Evolutionary conservation across 2,329 filamentous ascomycete species (phyloP), one percentile per base, ranked within the genome.

Genomic region (Parascedosporium putredinis): DNA sequence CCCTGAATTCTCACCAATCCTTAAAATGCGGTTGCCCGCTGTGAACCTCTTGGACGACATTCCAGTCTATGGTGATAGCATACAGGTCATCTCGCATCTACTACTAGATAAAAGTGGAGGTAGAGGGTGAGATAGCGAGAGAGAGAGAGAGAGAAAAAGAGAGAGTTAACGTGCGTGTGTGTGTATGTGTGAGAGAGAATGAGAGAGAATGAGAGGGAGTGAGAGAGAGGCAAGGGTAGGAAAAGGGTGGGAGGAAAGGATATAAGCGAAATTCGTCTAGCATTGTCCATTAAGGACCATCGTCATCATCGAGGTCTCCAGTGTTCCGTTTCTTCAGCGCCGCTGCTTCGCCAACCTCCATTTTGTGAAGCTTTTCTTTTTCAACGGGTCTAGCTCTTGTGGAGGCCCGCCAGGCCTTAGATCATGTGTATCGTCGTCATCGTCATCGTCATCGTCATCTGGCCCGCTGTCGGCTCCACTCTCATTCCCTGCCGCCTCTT

Each of bases 281-380:
- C 40, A 23, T n/a, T n/a, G n/a, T n/a, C 20, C 24, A 20, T n/a
- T 45, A 31, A n/a, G 43, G 4, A n/a, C 14, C n/a, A 45, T 60
- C 64, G 24, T 69, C 66, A 4, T 70, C 68, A 1, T 68, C 66
- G 1, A 67, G 61, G 2, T 68, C 66, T 2, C 63, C 62, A 14
- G 67, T 64, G 22, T 68, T 58, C 47, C 64, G 61, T 59, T 62
- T 64, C 50, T 61, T 63, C 4, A 80, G 62, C 7, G 76, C 77
- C 2, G 69, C 71, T 10, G 76, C 77, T 58, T 81, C 77, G 51
- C 72, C 74, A 2, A 77, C 71, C 55, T 81, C 77, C 77, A 81
- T 81, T 56, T 72, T 68, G 57, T 79, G 77, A 14, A 81, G 66
- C 49, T 71, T 74, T 51, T 76, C 69, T 47, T 63, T 48, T 61